Evolutionary conservation across 257 asterid species (phyloP).

Genomic region (Salvia splendens): DNA sequence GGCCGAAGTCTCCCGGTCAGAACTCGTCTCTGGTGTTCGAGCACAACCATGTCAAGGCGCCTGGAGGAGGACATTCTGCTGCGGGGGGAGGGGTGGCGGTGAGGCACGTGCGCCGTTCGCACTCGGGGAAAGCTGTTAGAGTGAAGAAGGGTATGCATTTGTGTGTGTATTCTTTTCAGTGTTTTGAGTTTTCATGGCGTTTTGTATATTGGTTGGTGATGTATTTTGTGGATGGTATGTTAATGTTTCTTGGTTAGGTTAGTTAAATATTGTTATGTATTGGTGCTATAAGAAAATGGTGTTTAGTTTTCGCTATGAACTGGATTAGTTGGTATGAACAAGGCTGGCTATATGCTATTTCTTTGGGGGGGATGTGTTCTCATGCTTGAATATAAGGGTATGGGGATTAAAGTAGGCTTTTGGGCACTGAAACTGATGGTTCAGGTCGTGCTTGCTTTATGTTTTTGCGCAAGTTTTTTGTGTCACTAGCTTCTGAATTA

Average conservation of each 20-base stretch:
- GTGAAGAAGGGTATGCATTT: constrained; percentile 73
- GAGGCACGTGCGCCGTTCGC: constrained; percentile 76
- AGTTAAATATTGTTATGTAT: not conserved
- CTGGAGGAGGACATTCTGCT: constrained; percentile 69
- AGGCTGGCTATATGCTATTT: constrained; percentile 4
- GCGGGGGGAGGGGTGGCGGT: constrained; percentile 62
- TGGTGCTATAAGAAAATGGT: not conserved
- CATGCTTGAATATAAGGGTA: constrained; percentile 1
- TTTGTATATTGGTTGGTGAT: not conserved
- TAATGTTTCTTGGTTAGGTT: not conserved
- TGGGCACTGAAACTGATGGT: not conserved
- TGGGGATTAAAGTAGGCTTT: not conserved
- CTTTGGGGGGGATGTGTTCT: not conserved
- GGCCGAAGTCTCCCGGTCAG: constrained; percentile 54
- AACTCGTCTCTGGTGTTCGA: constrained; percentile 46
- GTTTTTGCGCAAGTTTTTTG: not conserved
- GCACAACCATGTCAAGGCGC: constrained; percentile 64
- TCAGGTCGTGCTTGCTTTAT: not conserved
- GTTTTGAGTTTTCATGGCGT: not conserved
- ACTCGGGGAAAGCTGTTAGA: constrained; percentile 72
- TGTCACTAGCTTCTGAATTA: not conserved
- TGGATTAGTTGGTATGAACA: not conserved
- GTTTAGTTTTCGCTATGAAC: not conserved
- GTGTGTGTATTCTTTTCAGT: not conserved
- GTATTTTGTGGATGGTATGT: not conserved